A percentile compares a stretch with the other conserved stretches of the same genome.
Evolutionary conservation across 805 yeast species (phyloP).

Genomic region (Pichia sporocuriosa): DNA sequence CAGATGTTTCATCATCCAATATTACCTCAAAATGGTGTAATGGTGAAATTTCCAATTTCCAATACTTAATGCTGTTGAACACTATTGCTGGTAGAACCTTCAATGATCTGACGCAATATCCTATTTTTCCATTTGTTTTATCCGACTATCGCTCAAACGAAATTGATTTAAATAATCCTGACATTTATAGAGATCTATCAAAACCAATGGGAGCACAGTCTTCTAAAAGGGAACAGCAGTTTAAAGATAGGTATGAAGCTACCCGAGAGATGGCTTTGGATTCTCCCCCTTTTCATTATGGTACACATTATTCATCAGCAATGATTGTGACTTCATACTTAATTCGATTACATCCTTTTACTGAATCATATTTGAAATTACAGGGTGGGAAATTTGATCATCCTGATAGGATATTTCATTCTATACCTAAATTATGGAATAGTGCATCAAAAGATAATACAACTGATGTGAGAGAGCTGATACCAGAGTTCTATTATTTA

Average conservation of each 20-base stretch:
- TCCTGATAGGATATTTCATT: constrained; percentile 74
- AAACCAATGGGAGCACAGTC: constrained; percentile 93
- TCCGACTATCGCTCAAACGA: constrained; percentile 71
- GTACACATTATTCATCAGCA: constrained; percentile 89
- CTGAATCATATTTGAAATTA: constrained; percentile 64
- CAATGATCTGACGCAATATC: constrained; percentile 85
- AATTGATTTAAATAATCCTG: constrained; percentile 58
- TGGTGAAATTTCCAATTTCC: constrained; percentile 79
- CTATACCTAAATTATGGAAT: constrained; percentile 71
- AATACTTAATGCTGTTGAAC: constrained; percentile 71
- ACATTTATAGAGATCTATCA: constrained; percentile 63
- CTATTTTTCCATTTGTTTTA: constrained; percentile 87
- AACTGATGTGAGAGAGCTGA: constrained; percentile 81
- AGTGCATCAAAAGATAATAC: constrained; percentile 76
- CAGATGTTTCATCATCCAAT: constrained; percentile 25
- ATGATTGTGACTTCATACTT: constrained; percentile 84
- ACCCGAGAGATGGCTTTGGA: constrained; percentile 48
- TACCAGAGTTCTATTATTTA: constrained; percentile 77
- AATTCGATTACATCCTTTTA: constrained; percentile 74
- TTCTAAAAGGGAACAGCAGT: constrained; percentile 49
- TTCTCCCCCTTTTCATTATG: constrained; percentile 77
- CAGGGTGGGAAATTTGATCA: constrained; percentile 90
- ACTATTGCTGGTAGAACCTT: constrained; percentile 85
- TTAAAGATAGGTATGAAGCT: constrained; percentile 68
- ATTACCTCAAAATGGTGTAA: constrained; percentile 67